Evolutionary conservation across 202 grass and related monocot species (phyloP), one percentile per base, ranked within the genome.

Genomic region (Hordeum pubiflorum): DNA sequence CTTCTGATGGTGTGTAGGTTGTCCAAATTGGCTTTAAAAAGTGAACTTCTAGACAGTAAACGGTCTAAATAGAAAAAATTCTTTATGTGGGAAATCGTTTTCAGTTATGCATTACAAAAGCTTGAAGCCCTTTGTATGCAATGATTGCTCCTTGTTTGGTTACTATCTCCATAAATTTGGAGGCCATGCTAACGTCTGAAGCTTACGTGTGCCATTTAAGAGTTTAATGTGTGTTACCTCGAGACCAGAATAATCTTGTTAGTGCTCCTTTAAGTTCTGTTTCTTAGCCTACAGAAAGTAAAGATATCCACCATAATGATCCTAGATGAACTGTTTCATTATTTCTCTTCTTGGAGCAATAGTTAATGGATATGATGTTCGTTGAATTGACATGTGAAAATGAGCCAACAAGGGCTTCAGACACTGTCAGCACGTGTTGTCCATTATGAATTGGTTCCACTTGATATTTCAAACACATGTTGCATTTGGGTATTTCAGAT

Each of bases 401-500:
- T 23, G 57, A 58, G 54, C 20, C 3, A 40, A 44, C 13, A 76
- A 71, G 4, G 38, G 23, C 17, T 70, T 76, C 44, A 56, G 17
- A 69, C 64, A 22, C 14, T 80, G 26, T 80, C 15, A 69, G 11
- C 11, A 59, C 18, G 27, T 77, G 63, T 74, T 74, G 44, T 11
- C 46, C 26, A 15, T 79, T 59, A 41, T 67, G 20, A 34, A 17
- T 58, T 75, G 24, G 12, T 68, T 69, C 59, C 10, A 31, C 61
- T 63, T 79, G 22, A 70, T 63, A 17, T 70, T 71, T 68, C 18
- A 12, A 55, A 56, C 43, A 26, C 10, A 58, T 75, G 21, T 33
- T 70, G 55, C 13, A 20, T 72, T 13, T 87, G 34, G 32, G 37
- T 73, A 58, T 82, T 77, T 82, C 27, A 64, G 44, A 78, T 33